Evolutionary conservation across 352 stramenopile genomes (phyloP).

Genomic region (Paralagenidium karlingii): DNA sequence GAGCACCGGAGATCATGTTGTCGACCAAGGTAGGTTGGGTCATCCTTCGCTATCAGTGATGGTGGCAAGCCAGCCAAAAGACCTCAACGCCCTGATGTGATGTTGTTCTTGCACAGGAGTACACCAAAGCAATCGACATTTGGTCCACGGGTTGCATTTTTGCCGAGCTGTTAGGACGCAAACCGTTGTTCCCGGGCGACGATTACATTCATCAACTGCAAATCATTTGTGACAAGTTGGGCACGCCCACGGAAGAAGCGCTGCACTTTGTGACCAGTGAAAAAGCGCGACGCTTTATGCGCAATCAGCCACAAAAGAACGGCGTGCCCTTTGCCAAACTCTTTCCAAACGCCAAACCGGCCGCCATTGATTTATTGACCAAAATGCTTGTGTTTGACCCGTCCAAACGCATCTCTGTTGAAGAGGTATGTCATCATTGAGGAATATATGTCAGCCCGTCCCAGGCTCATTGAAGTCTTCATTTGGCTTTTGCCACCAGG

Average conservation of each 20-base stretch:
- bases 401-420: constrained; percentile 84
- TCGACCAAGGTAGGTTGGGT: constrained; percentile 75
- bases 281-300: constrained; percentile 77
- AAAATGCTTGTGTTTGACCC: constrained; percentile 85
- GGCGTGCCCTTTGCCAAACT: constrained; percentile 57
- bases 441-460: neutral
- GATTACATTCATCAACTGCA: constrained; percentile 99
- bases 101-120: too few relatives aligned
- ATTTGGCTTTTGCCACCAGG: too few relatives aligned
- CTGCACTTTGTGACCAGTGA: constrained; percentile 89
- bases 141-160: constrained; percentile 93
- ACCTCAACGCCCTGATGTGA: constrained; percentile 8
- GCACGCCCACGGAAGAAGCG: constrained; percentile 76
- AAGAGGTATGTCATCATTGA: too few relatives aligned
- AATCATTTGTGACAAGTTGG: constrained; percentile 89
- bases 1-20: constrained; percentile 94
- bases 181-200: constrained; percentile 89
- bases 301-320: constrained; percentile 62
- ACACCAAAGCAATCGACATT: constrained; percentile 95
- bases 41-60: too few relatives aligned
- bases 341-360: constrained; percentile 52
- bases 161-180: constrained; percentile 82
- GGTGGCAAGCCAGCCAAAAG: neutral
- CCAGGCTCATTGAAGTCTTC: neutral
- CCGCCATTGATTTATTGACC: constrained; percentile 69